A percentile compares a stretch with the other conserved stretches of the same genome.
Conservation (phyloP, 2,329 filamentous ascomycete genomes). For the Fonsecaea monophora region DNA sequence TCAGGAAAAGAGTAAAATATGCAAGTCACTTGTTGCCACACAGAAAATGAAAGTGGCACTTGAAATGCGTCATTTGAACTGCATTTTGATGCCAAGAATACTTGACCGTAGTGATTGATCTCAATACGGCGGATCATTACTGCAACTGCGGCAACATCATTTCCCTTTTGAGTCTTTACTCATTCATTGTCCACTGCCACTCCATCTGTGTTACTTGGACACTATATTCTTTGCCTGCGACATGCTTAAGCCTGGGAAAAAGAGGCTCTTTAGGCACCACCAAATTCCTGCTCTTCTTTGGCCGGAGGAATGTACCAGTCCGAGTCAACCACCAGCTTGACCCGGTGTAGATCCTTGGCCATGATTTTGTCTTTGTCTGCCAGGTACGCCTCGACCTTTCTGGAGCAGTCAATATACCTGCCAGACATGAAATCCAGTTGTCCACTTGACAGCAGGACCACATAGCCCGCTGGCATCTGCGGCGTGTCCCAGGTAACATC, state of each 20-base stretch:
- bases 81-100: constrained; percentile 10
- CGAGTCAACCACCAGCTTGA: constrained; percentile 30
- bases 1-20: neutral
- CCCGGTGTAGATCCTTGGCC: constrained; percentile 31
- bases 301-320: constrained; percentile 30
- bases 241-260: neutral
- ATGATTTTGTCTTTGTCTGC: constrained; percentile 30
- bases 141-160: neutral
- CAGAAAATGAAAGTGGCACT: neutral
- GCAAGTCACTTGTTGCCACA: neutral
- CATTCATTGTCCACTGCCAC: neutral
- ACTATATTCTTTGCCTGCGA: neutral
- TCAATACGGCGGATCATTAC: neutral
- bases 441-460: constrained; percentile 30
- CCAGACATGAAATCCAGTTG: constrained; percentile 35
- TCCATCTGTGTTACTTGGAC: neutral
- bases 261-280: neutral
- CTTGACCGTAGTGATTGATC: neutral
- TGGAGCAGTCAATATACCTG: constrained; percentile 32
- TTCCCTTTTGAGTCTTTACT: neutral
- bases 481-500: constrained; percentile 34
- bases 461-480: constrained; percentile 34
- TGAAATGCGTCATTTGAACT: constrained; percentile 16
- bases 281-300: constrained; percentile 20
- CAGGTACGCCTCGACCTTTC: constrained; percentile 27